These are phyloP conservation scores for Boletus vermiculosoides DNA, from an alignment of 768 basidiomycete genomes.

Conservation along the genomic window DNA sequence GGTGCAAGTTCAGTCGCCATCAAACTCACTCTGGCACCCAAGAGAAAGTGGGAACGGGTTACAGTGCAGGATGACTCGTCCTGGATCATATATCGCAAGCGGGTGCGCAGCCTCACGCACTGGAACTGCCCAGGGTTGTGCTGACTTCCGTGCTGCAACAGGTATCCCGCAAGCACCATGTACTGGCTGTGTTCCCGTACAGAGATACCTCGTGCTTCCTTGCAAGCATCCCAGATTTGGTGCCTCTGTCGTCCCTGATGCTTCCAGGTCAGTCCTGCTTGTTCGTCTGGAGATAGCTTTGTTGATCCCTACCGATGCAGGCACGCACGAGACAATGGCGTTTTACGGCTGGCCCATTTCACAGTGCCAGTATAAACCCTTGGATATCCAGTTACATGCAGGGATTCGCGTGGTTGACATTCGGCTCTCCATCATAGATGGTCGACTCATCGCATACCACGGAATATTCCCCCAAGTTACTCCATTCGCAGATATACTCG, in stretches of 20 bases:
- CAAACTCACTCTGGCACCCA: constrained; percentile 20
- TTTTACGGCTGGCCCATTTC: constrained; percentile 84
- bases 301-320: constrained; percentile 1
- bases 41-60: constrained; percentile 48
- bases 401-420: constrained; percentile 85
- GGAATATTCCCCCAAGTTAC: constrained; percentile 70
- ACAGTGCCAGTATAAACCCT: constrained; percentile 74
- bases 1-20: constrained; percentile 17
- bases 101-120: constrained; percentile 39
- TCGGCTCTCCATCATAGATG: constrained; percentile 66
- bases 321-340: constrained; percentile 48
- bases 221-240: constrained; percentile 60
- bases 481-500: constrained; percentile 64
- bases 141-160: constrained; percentile 26
- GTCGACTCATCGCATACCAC: constrained; percentile 74
- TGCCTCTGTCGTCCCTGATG: constrained; percentile 68
- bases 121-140: background rate
- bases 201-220: constrained; percentile 59
- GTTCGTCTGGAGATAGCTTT: constrained; percentile 31
- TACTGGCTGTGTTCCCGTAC: constrained; percentile 56
- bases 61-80: constrained; percentile 43
- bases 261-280: constrained; percentile 61
- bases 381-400: constrained; percentile 65
- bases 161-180: constrained; percentile 45
- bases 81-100: constrained; percentile 57